A percentile compares a stretch with the other conserved stretches of the same genome.
These are phyloP conservation scores for Ophiostoma australiae DNA, from an alignment of 2,329 filamentous ascomycete species.

Conservation along the genomic window DNA sequence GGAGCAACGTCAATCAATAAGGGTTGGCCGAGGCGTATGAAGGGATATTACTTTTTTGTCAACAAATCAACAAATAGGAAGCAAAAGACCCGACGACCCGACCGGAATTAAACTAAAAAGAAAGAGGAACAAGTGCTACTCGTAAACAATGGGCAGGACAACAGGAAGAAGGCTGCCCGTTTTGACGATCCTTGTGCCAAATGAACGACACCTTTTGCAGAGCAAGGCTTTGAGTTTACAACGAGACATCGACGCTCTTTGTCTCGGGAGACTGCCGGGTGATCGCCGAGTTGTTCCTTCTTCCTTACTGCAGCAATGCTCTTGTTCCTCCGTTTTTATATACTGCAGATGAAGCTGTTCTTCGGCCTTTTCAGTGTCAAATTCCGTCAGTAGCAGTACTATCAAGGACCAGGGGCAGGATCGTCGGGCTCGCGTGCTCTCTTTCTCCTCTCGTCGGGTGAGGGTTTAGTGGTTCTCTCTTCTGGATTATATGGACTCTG, in stretches of 20 bases:
- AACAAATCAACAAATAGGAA: neutral
- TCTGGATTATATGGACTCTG: neutral
- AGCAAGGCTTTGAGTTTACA: neutral
- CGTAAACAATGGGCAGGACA: neutral
- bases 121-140: neutral
- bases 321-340: neutral
- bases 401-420: neutral
- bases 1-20: neutral
- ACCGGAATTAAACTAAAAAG: neutral
- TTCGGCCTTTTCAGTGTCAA: neutral
- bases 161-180: neutral
- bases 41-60: no score
- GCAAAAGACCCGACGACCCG: neutral
- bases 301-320: neutral
- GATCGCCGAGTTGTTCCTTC: neutral
- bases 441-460: neutral
- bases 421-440: neutral
- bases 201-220: neutral
- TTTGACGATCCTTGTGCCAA: neutral
- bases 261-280: neutral
- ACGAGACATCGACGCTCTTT: neutral
- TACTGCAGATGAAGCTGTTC: neutral
- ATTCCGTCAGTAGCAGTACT: no score
- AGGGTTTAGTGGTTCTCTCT: neutral
- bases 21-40: neutral